Evolutionary conservation across 2,329 filamentous ascomycete genomes (phyloP).

Genomic region (Phialophora chinensis): DNA sequence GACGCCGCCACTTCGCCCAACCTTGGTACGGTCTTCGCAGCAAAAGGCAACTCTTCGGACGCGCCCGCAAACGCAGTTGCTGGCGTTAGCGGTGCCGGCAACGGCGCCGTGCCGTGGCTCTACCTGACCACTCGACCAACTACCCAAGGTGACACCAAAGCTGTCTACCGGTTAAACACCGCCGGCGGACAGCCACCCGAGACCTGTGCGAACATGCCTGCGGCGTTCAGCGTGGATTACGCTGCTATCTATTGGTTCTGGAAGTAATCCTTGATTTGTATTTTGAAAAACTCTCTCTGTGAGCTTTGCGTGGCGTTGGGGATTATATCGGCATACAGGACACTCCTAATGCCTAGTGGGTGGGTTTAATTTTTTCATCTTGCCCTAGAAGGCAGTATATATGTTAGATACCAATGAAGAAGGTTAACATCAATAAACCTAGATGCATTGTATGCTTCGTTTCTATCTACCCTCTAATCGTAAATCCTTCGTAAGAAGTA

Average conservation of each 20-base stretch:
- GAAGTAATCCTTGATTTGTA: conserved; percentile 16
- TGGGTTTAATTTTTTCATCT: neutral
- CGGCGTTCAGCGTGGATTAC: conserved; percentile 75
- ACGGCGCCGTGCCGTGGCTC: conserved; percentile 79
- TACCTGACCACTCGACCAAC: conserved; percentile 59
- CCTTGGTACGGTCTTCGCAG: conserved; percentile 67
- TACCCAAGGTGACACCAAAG: conserved; percentile 58
- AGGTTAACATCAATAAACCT: neutral
- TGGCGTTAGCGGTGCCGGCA: conserved; percentile 64
- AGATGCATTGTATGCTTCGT: neutral
- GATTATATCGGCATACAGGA: conserved; percentile 4
- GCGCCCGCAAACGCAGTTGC: conserved; percentile 67
- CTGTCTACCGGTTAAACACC: conserved; percentile 81
- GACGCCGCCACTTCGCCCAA: conserved; percentile 52
- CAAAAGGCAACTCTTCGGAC: conserved; percentile 64
- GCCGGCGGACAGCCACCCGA: conserved; percentile 78
- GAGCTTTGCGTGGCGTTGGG: conserved; percentile 11
- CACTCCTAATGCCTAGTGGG: neutral
- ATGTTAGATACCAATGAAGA: neutral
- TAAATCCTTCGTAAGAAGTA: neutral
- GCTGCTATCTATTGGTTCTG: conserved; percentile 77
- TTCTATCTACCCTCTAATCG: neutral
- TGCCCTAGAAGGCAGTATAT: neutral
- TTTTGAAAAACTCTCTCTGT: neutral
- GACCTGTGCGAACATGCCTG: conserved; percentile 70